These are phyloP conservation scores for Ampelocalamus luodianensis DNA, from an alignment of 176 grass and related monocot species.

Conservation along the genomic window DNA sequence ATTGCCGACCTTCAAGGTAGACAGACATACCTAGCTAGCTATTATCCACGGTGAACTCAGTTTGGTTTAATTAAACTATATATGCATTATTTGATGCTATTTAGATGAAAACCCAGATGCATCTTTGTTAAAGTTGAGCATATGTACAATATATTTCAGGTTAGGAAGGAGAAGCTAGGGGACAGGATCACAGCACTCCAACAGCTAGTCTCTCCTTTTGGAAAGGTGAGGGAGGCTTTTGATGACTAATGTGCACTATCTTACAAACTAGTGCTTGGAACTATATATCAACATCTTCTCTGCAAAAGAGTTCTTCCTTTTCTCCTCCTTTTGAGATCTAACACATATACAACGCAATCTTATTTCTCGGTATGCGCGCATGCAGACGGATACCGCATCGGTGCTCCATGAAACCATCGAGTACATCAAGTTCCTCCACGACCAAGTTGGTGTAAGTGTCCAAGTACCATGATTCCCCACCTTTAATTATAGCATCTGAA, in stretches of 20 bases:
- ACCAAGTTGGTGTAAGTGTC: slow-evolving; percentile 88
- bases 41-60: neutral
- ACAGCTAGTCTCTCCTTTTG: slow-evolving; percentile 98
- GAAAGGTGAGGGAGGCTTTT: slow-evolving; percentile 86
- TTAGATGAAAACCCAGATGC: neutral
- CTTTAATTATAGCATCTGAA: slow-evolving; percentile 53
- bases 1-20: slow-evolving; percentile 82
- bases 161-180: slow-evolving; percentile 99
- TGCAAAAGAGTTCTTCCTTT: slow-evolving; percentile 66
- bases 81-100: slow-evolving; percentile 35
- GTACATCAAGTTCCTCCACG: slow-evolving; percentile 99
- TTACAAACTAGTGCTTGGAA: slow-evolving; percentile 50
- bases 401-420: slow-evolving; percentile 99
- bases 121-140: slow-evolving; percentile 34
- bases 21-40: neutral
- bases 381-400: slow-evolving; percentile 98
- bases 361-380: slow-evolving; percentile 55
- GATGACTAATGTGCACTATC: slow-evolving; percentile 55
- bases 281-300: slow-evolving; percentile 49
- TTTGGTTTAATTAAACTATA: slow-evolving; percentile 6
- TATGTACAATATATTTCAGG: slow-evolving; percentile 63
- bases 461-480: slow-evolving; percentile 48
- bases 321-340: slow-evolving; percentile 46
- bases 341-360: slow-evolving; percentile 37
- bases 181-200: slow-evolving; percentile 98